phyloP scores from a whole-genome alignment of 1,284 basidiomycete species.

The Earliella scabrosa region DNA sequence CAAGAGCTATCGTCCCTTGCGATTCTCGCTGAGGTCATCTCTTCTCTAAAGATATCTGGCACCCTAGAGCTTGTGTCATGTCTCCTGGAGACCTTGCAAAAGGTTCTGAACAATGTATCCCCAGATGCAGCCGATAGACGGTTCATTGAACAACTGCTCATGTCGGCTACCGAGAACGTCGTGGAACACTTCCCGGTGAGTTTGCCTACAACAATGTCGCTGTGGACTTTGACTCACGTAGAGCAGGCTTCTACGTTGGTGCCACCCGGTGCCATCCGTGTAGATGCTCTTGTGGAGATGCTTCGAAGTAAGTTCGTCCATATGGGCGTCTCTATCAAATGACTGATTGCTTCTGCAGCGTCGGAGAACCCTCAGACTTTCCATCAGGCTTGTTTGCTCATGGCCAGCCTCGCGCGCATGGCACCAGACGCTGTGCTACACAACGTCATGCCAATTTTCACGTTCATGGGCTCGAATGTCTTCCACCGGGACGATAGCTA shows the following conservation, averaged over 20 bases:
- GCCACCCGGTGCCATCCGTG: slow-evolving; percentile 54
- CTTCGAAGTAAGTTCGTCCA: slow-evolving; percentile 65
- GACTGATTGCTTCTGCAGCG: slow-evolving; percentile 46
- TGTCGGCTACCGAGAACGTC: slow-evolving; percentile 79
- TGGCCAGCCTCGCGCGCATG: slow-evolving; percentile 84
- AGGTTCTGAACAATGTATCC: slow-evolving; percentile 60
- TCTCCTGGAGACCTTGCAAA: slow-evolving; percentile 77
- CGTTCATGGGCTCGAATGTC: slow-evolving; percentile 97
- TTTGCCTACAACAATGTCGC: background rate
- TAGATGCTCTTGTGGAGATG: slow-evolving; percentile 87
- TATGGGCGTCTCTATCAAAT: slow-evolving; percentile 4
- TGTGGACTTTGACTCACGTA: background rate
- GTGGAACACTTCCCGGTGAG: slow-evolving; percentile 65
- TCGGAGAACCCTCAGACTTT: slow-evolving; percentile 94
- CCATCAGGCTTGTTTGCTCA: slow-evolving; percentile 90
- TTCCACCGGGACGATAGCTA: slow-evolving; percentile 97
- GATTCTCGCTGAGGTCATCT: slow-evolving; percentile 76
- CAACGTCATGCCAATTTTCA: slow-evolving; percentile 98
- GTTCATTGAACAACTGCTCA: slow-evolving; percentile 87
- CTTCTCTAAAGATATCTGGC: slow-evolving; percentile 63
- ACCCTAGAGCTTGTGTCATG: slow-evolving; percentile 75
- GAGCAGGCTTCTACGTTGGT: slow-evolving; percentile 36
- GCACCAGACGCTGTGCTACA: slow-evolving; percentile 92
- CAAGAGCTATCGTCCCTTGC: slow-evolving; percentile 51
- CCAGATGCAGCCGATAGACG: slow-evolving; percentile 63